Evolutionary conservation across 768 basidiomycete genomes (phyloP).

Genomic region (Boletus reticuloceps): DNA sequence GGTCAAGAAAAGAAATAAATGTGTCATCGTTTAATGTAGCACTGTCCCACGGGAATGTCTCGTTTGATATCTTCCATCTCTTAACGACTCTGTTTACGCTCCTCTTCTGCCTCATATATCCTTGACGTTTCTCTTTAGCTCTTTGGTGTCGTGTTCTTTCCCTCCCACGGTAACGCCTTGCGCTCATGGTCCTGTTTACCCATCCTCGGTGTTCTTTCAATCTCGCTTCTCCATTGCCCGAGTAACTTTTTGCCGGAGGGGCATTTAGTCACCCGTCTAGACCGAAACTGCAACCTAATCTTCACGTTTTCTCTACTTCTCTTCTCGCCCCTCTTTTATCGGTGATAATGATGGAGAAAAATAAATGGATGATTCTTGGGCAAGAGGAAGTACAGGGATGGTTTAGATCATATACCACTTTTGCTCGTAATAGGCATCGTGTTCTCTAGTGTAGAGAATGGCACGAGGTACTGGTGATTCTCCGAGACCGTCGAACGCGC

Average conservation of each 20-base stretch:
- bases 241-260: conserved; percentile 26
- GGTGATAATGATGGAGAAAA: conserved; percentile 9
- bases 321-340: conserved; percentile 1
- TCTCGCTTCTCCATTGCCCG: conserved; percentile 19
- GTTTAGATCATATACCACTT: conserved; percentile 20
- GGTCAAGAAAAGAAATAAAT: conserved; percentile 74
- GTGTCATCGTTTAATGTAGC: conserved; percentile 76
- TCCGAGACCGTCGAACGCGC: neutral
- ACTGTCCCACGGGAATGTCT: conserved; percentile 25
- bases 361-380: conserved; percentile 18
- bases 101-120: conserved; percentile 35
- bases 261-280: conserved; percentile 22
- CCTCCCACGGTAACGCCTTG: conserved; percentile 18
- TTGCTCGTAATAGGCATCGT: conserved; percentile 18
- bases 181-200: conserved; percentile 24
- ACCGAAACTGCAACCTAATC: conserved; percentile 27
- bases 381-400: conserved; percentile 18
- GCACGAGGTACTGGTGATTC: conserved; percentile 16
- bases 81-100: conserved; percentile 34
- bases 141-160: conserved; percentile 19
- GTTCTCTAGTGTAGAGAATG: conserved; percentile 11
- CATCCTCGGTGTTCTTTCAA: conserved; percentile 22
- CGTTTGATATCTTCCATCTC: conserved; percentile 33
- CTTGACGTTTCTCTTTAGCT: conserved; percentile 27
- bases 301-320: conserved; percentile 7